Evolutionary conservation across 1,284 basidiomycete genomes (phyloP).

Genomic region (Schizophyllum commune): DNA sequence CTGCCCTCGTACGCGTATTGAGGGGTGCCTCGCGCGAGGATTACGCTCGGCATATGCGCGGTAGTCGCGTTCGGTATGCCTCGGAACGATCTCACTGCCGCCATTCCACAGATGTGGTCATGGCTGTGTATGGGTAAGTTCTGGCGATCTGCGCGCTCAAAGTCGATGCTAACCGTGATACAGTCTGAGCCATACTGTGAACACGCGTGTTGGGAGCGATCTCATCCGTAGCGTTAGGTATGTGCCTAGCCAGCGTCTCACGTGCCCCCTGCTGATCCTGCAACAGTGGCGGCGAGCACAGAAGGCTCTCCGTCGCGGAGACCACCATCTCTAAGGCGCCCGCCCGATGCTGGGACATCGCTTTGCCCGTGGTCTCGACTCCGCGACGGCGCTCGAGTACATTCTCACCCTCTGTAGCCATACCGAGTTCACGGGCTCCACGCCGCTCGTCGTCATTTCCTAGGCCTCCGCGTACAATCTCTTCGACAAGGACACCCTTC

Average conservation of each 20-base stretch:
- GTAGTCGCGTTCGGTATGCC: not conserved
- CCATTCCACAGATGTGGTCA: conserved; percentile 38
- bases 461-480: conserved; percentile 48
- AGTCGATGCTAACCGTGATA: too few species aligned
- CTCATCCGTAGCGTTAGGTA: conserved; percentile 56
- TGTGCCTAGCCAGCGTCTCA: too few species aligned
- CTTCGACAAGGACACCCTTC: conserved; percentile 65
- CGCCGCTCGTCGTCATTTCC: conserved; percentile 64
- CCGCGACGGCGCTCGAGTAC: conserved; percentile 63
- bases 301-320: conserved; percentile 38
- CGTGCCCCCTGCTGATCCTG: too few species aligned
- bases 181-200: conserved; percentile 56
- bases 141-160: too few species aligned
- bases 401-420: conserved; percentile 52
- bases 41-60: conserved; percentile 32
- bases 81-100: not conserved
- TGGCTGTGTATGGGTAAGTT: conserved; percentile 40
- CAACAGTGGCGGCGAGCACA: conserved; percentile 70
- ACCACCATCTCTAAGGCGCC: conserved; percentile 11
- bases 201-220: conserved; percentile 67
- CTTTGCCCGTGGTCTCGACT: conserved; percentile 60
- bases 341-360: conserved; percentile 14
- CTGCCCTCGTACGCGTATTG: conserved; percentile 41
- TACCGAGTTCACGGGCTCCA: conserved; percentile 43
- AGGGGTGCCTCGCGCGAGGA: conserved; percentile 35